Evolutionary conservation across 1,139 yeast species (phyloP), one percentile per base, ranked within the genome.

Genomic region (Protomyces arabidopsidicola): DNA sequence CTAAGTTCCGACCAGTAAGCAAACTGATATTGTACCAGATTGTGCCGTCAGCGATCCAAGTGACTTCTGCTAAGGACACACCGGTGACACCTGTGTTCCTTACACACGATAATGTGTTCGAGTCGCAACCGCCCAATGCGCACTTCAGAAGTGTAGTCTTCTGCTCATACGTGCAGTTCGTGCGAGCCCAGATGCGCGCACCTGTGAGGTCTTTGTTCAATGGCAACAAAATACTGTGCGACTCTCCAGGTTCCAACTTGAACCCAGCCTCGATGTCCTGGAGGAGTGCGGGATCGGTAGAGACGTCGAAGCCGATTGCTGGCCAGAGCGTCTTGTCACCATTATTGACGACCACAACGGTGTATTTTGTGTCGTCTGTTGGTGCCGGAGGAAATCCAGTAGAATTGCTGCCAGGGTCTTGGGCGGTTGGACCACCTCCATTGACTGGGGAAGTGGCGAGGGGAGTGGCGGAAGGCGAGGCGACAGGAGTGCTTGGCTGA

Each of bases 51-150:
- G 53, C 51, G 16, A 51, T 38, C 31, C 27, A 39, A 52, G 62
- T 39, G 45, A 58, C 38, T 56, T 58, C 62, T 12, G 56, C 62
- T 6, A 58, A 56, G n/a, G 62, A 52, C 45, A 52, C 62, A 9
- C 62, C 56, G 4, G 5, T 8, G 56, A 52, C 52, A 12, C 56
- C 62, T 5, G 56, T 51, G 52, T 48, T 39, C 31, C 27, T 22
- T 20, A 22, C 51, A 20, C 56, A 51, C 20, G 39, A 9, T 45
- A 35, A 27, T 8, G 51, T 50, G 24, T 18, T 3, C 5, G 22
- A 6, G 34, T 55, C 45, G 53, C 62, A 58, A 51, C 52, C 53
- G 16, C 56, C 62, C 52, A 31, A 34, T 8, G 51, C 38, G 18
- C 62, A 58, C 16, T 24, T 39, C 34, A 42, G 12, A 4, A 5